A percentile compares a stretch with the other conserved stretches of the same genome.
These are phyloP conservation scores for Populus pruinosa DNA, from an alignment of 345 rosid genomes.

Conservation along the genomic window DNA sequence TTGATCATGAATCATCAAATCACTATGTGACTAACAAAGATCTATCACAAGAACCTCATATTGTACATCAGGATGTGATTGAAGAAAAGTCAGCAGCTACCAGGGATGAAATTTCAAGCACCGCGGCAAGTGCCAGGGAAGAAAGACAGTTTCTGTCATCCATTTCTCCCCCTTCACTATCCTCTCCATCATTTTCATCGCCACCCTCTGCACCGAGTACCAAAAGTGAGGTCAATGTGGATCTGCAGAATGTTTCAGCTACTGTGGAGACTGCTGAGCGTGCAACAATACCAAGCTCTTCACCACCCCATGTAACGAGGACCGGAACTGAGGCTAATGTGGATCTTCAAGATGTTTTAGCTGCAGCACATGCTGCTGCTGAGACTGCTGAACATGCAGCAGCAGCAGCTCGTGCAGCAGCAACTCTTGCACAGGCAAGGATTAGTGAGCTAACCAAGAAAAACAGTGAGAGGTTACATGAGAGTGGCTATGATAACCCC, in stretches of 20 bases:
- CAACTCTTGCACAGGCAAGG: constrained; percentile 84
- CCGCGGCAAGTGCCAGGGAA: constrained; percentile 28
- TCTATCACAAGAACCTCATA: constrained; percentile 28
- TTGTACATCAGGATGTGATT: constrained; percentile 28
- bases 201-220: constrained; percentile 22
- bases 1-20: constrained; percentile 33
- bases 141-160: constrained; percentile 64
- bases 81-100: constrained; percentile 30
- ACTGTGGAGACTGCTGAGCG: constrained; percentile 86
- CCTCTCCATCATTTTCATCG: constrained; percentile 30
- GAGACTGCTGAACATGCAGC: constrained; percentile 90
- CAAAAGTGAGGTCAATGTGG: constrained; percentile 44
- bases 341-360: constrained; percentile 78
- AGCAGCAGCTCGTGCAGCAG: constrained; percentile 84
- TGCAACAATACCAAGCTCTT: constrained; percentile 29
- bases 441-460: constrained; percentile 63
- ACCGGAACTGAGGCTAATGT: constrained; percentile 40
- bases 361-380: constrained; percentile 89
- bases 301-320: constrained; percentile 21
- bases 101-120: constrained; percentile 31
- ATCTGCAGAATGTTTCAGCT: constrained; percentile 71
- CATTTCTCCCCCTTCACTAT: constrained; percentile 43
- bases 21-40: constrained; percentile 22
- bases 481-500: constrained; percentile 53
- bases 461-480: constrained; percentile 37